Evolutionary conservation across 208 protist species (phyloP).

Genomic region (Trypanosoma grayi): DNA sequence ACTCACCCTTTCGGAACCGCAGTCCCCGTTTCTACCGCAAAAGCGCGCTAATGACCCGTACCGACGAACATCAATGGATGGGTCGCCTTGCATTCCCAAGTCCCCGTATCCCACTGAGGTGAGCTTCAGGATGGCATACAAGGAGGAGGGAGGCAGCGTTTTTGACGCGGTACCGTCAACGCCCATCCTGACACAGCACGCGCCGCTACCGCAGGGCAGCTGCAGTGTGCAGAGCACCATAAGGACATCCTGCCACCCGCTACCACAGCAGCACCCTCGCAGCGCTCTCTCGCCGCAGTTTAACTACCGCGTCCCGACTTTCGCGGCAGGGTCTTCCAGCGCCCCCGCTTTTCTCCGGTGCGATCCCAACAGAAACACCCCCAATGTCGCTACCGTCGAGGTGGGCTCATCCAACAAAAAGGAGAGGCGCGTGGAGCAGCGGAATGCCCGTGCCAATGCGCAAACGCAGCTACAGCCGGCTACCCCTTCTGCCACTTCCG

Average conservation of each 20-base stretch:
- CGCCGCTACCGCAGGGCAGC: neutral
- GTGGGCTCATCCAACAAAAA: neutral
- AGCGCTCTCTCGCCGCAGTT: neutral
- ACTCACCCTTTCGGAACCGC: neutral
- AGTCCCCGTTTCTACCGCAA: slow-evolving; percentile 18
- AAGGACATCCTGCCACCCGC: neutral
- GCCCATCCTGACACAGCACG: neutral
- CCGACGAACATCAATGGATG: slow-evolving; percentile 11
- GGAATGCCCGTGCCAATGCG: neutral
- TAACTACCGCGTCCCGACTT: neutral
- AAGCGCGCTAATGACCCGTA: slow-evolving; percentile 50
- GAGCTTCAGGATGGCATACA: slow-evolving; percentile 66
- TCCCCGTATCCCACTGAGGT: slow-evolving; percentile 37
- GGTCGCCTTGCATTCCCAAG: slow-evolving; percentile 31
- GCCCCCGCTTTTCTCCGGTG: neutral
- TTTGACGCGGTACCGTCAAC: neutral
- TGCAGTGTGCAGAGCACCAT: neutral
- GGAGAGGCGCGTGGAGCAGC: neutral
- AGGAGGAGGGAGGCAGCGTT: slow-evolving; percentile 15
- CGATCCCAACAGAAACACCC: neutral
- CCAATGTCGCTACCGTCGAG: too few species aligned
- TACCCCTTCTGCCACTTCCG: slow-evolving; percentile 3
- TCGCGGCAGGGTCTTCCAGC: neutral
- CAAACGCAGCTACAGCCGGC: neutral
- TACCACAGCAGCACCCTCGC: neutral